Evolutionary conservation across 441 rosid genomes (phyloP).

Genomic region (Croton setiger): DNA sequence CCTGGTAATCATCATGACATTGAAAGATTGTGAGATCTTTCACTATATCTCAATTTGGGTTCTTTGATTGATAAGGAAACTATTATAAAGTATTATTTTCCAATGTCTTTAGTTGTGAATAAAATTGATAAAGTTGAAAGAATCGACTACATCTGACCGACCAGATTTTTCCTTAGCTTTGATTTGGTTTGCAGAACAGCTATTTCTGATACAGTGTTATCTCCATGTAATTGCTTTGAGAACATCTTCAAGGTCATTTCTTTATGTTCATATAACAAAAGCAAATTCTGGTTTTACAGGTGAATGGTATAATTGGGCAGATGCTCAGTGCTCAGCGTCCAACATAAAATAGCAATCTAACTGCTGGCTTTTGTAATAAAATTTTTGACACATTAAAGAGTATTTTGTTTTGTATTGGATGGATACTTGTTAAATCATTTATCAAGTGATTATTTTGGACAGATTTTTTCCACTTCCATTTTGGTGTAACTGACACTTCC

Average conservation of each 20-base stretch:
- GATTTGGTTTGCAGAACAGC: too few species aligned
- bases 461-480: too few species aligned
- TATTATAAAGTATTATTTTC: too few species aligned
- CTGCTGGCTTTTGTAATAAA: background rate
- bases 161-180: too few species aligned
- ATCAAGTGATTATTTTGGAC: too few species aligned
- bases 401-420: background rate
- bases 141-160: background rate
- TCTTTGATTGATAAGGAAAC: too few species aligned
- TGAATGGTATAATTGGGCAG: slow-evolving; percentile 75
- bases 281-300: slow-evolving; percentile 41
- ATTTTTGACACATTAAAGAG: background rate
- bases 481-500: too few species aligned
- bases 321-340: slow-evolving; percentile 79
- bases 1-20: background rate
- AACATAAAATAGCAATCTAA: slow-evolving; percentile 34
- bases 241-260: background rate
- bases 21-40: background rate
- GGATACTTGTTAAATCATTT: too few species aligned
- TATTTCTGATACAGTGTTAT: too few species aligned
- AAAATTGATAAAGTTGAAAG: background rate
- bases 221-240: background rate
- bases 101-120: background rate
- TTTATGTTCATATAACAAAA: slow-evolving; percentile 3
- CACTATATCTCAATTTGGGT: too few species aligned